Percentiles rank a stretch among this genome's conserved stretches.
Evolutionary conservation across 345 rosid genomes (phyloP).

Genomic region (Draba incana): DNA sequence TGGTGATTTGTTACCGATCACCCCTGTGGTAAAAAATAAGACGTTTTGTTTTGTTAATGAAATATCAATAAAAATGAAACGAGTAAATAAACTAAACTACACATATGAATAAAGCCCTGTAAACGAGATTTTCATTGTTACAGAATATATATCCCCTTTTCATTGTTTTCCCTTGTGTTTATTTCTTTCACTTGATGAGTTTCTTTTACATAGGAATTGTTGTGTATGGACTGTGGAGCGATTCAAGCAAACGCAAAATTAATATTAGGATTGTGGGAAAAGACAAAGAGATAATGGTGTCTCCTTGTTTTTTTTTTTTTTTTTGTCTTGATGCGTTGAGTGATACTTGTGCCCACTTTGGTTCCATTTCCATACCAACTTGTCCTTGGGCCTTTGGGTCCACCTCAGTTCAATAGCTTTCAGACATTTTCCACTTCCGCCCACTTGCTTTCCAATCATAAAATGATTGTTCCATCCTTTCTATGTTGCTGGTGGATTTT

Average conservation of each 20-base stretch:
- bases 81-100: no score
- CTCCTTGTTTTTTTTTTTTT: not conserved
- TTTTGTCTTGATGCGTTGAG: constrained; percentile 18
- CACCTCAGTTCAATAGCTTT: constrained; percentile 27
- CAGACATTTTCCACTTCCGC: constrained; percentile 9
- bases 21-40: no score
- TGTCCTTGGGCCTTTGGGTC: constrained; percentile 14
- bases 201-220: not conserved
- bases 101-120: no score
- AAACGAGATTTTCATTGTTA: no score
- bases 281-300: constrained; percentile 34
- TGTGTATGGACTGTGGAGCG: not conserved
- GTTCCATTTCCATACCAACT: constrained; percentile 32
- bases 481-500: constrained; percentile 5
- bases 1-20: no score
- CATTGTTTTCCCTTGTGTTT: no score
- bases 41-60: no score
- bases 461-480: constrained; percentile 28
- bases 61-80: no score
- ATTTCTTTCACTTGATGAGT: no score
- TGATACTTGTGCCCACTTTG: constrained; percentile 30
- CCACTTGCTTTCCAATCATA: constrained; percentile 27
- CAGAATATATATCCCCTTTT: no score
- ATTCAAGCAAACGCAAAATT: constrained; percentile 9
- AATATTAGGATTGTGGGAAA: constrained; percentile 20